These are phyloP conservation scores for Filobasidium uniguttulatum DNA, from an alignment of 1,284 basidiomycete species.

Conservation along the genomic window DNA sequence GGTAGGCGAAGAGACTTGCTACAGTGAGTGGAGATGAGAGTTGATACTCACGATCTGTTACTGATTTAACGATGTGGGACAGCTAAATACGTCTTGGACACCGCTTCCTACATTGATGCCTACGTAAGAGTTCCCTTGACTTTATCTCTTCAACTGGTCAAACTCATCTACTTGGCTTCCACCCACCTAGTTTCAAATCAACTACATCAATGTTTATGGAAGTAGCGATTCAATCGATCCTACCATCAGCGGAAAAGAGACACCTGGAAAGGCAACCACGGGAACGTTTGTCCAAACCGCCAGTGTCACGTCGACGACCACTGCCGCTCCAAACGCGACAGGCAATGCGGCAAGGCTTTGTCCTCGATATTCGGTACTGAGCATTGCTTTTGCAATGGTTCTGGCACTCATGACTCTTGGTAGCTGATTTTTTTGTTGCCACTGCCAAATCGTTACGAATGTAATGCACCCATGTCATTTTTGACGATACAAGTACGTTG, in stretches of 20 bases:
- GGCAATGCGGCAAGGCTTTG: no score
- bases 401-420: no score
- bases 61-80: no score
- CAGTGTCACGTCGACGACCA: not conserved
- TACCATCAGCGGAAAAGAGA: not conserved
- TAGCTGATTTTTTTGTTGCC: no score
- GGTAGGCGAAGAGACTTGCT: slow-evolving; percentile 23
- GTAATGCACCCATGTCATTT: no score
- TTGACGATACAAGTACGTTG: no score
- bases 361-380: no score
- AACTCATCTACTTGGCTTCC: no score
- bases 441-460: no score
- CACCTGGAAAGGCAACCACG: not conserved
- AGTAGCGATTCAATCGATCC: slow-evolving; percentile 9
- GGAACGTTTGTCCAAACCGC: not conserved
- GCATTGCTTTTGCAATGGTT: no score
- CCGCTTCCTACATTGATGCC: slow-evolving; percentile 8
- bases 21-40: not conserved
- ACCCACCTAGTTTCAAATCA: slow-evolving; percentile 12
- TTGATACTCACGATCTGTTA: no score
- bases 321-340: not conserved
- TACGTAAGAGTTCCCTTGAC: slow-evolving; percentile 12
- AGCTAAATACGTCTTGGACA: slow-evolving; percentile 56
- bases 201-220: slow-evolving; percentile 14
- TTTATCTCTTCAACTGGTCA: no score